Evolutionary conservation across 1,284 basidiomycete genomes (phyloP).

Genomic region (Cutaneotrichosporon curvatum): DNA sequence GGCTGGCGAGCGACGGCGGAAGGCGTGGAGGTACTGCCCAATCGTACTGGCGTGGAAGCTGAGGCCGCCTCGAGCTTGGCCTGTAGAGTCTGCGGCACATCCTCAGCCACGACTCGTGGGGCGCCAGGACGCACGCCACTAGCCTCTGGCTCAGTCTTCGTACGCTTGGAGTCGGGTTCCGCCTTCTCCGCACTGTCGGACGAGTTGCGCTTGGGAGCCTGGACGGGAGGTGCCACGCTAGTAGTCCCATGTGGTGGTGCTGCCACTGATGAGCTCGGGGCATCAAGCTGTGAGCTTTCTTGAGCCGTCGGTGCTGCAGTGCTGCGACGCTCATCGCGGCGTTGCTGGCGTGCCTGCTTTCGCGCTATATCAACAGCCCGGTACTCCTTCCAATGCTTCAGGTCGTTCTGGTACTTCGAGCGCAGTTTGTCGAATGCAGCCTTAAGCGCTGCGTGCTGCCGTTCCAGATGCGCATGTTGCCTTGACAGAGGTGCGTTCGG

Average conservation of each 20-base stretch:
- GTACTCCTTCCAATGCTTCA: constrained; percentile 32
- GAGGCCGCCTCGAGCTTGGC: too few species aligned
- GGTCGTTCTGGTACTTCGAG: constrained; percentile 21
- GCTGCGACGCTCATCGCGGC: constrained; percentile 8
- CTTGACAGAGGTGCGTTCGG: constrained; percentile 1
- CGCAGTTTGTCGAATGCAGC: constrained; percentile 19
- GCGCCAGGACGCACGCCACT: too few species aligned
- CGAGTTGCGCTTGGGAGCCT: too few species aligned
- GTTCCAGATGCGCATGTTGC: constrained; percentile 20
- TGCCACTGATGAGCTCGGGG: too few species aligned
- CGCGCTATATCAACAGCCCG: constrained; percentile 22
- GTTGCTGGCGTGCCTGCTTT: constrained; percentile 20
- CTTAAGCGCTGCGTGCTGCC: constrained; percentile 23
- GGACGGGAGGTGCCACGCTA: too few species aligned
- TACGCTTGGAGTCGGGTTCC: too few species aligned
- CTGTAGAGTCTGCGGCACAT: too few species aligned
- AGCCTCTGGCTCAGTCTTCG: too few species aligned
- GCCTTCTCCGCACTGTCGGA: too few species aligned
- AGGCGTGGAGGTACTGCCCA: neutral
- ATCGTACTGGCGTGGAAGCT: neutral
- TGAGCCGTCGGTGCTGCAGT: neutral
- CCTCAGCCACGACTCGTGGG: too few species aligned
- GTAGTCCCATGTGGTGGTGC: too few species aligned
- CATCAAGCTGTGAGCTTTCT: neutral
- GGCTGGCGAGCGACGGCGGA: constrained; percentile 1